Conservation (phyloP, 2,329 filamentous ascomycete genomes). For the Botrytis porri region DNA sequence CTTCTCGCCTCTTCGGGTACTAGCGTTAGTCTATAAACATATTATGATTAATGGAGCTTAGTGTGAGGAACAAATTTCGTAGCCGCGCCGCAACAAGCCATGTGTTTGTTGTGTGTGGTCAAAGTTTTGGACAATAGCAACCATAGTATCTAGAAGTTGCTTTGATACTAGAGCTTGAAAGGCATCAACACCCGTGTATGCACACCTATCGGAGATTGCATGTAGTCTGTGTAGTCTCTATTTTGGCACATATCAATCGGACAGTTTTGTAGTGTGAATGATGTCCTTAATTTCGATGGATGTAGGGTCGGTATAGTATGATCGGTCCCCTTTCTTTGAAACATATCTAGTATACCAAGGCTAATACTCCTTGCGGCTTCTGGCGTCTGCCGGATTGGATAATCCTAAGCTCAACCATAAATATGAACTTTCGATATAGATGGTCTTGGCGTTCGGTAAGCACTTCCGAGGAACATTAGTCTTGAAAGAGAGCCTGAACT, state of each 20-base stretch:
- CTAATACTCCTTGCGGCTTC: neutral
- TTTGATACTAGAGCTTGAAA: neutral
- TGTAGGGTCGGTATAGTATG: neutral
- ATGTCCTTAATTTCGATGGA: neutral
- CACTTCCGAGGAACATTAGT: neutral
- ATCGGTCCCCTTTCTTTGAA: neutral
- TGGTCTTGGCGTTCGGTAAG: neutral
- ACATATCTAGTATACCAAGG: neutral
- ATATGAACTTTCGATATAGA: neutral
- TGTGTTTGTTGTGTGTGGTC: neutral
- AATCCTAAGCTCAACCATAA: neutral
- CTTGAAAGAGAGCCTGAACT: neutral
- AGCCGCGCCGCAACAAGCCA: neutral
- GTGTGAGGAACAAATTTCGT: neutral
- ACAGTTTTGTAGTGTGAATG: neutral
- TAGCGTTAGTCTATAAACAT: neutral
- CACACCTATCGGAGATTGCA: neutral
- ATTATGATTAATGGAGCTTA: neutral
- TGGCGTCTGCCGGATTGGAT: neutral
- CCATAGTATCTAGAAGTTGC: neutral
- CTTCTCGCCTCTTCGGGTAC: neutral
- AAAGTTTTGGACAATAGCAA: neutral
- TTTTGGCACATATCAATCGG: neutral
- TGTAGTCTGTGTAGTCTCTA: neutral
- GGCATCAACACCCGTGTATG: neutral